Evolutionary conservation across 202 grass and related monocot species (phyloP).

Genomic region (Eragrostis tef): DNA sequence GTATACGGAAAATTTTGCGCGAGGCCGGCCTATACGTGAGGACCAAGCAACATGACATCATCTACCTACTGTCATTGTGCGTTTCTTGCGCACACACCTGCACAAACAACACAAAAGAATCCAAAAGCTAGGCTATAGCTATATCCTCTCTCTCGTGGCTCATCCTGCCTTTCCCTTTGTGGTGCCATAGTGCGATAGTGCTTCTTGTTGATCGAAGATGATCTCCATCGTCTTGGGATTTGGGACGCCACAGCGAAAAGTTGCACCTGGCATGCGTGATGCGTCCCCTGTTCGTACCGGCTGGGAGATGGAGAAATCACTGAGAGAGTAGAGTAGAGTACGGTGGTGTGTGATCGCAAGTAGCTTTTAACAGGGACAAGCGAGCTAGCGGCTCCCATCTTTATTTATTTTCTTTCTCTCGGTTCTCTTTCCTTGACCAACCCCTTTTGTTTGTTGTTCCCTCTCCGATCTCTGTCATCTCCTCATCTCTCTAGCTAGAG

Average conservation of each 20-base stretch:
- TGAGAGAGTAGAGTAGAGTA: background rate
- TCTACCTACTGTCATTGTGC: conserved; percentile 27
- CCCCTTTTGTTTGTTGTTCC: conserved; percentile 46
- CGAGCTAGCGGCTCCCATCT: conserved; percentile 50
- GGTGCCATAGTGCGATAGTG: background rate
- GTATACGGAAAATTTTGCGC: conserved; percentile 48
- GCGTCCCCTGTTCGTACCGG: conserved; percentile 49
- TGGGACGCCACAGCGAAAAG: conserved; percentile 40
- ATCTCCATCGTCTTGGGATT: background rate
- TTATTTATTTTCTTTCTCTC: conserved; percentile 21
- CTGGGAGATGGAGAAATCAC: conserved; percentile 44
- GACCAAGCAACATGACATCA: conserved; percentile 59
- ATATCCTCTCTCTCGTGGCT: conserved; percentile 34
- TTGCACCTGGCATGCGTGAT: conserved; percentile 16
- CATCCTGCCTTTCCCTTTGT: background rate
- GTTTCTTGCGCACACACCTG: background rate
- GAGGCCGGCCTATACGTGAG: conserved; percentile 48
- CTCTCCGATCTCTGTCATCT: conserved; percentile 23
- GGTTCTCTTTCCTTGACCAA: conserved; percentile 40
- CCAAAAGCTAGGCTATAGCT: background rate
- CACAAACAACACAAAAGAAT: background rate
- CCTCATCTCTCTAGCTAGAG: background rate
- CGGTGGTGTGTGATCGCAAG: conserved; percentile 39
- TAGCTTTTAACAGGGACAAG: conserved; percentile 76
- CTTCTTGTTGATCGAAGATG: background rate